These are phyloP conservation scores for Comarum palustre DNA, from an alignment of 306 rosid species.

Conservation along the genomic window DNA sequence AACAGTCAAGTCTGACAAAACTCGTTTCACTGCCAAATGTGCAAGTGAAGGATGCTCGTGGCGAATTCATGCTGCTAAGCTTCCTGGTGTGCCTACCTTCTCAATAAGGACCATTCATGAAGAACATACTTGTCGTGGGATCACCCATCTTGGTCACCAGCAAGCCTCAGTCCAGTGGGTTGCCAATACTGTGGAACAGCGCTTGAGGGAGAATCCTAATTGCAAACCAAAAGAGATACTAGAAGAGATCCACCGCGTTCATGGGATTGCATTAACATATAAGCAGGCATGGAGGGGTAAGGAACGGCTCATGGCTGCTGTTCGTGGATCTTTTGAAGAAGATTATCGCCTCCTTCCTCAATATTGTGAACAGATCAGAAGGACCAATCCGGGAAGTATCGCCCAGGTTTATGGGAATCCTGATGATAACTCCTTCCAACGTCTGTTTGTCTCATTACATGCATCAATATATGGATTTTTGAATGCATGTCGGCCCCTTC, in stretches of 20 bases:
- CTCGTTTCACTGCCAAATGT: slow-evolving; percentile 54
- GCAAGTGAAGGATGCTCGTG: slow-evolving; percentile 55
- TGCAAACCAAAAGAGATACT: slow-evolving; percentile 52
- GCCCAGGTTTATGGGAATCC: slow-evolving; percentile 45
- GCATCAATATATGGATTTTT: slow-evolving; percentile 52
- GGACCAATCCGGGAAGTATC: slow-evolving; percentile 51
- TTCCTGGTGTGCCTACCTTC: slow-evolving; percentile 51
- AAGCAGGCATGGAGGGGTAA: slow-evolving; percentile 57
- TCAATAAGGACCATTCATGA: slow-evolving; percentile 49
- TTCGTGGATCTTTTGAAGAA: slow-evolving; percentile 56
- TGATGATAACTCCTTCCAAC: slow-evolving; percentile 42
- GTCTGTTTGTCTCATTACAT: slow-evolving; percentile 49
- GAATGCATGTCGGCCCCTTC: slow-evolving; percentile 55
- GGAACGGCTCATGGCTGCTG: slow-evolving; percentile 52
- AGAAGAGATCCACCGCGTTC: slow-evolving; percentile 53
- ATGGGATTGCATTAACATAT: slow-evolving; percentile 48
- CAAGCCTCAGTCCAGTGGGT: slow-evolving; percentile 63
- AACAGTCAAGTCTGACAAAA: slow-evolving; percentile 53
- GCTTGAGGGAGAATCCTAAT: slow-evolving; percentile 46
- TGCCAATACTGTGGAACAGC: slow-evolving; percentile 48
- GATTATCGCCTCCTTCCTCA: slow-evolving; percentile 51
- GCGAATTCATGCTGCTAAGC: slow-evolving; percentile 60
- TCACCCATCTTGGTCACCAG: slow-evolving; percentile 53
- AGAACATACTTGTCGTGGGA: slow-evolving; percentile 47
- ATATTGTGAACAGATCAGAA: slow-evolving; percentile 49